Base-by-base conservation (phyloP, 2,329 filamentous ascomycete genomes). In the Cyphellophora attinorum region DNA sequence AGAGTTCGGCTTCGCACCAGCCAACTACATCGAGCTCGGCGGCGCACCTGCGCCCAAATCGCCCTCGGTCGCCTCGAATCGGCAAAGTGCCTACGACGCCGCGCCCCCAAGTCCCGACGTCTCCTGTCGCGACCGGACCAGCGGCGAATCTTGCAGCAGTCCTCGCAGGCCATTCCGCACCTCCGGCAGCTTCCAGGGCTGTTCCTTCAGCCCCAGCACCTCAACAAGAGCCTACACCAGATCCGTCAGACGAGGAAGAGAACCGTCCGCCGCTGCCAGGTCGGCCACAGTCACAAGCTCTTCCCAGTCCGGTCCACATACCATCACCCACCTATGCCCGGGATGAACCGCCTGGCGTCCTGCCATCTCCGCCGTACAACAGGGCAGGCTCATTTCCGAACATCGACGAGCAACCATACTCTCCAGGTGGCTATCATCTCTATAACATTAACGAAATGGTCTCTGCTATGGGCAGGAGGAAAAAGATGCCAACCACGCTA, bases 371-470 rank as follows among this genome's bases (percentile, higher is more conserved):
- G 17, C 71, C 73, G 5, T 67, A 70, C 47, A 74, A 69, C 46
- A 54, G 72, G 50, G 59, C 60, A 31, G 47, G 62, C 37, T 44
- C 48, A 19, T 58, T 63, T 34, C 57, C 58, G 11, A 62, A 68
- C 37, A 61, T 68, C 32, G 62, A 71, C 3, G 64, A 67, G 15
- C 47, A 39, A 17, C 47, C 45, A 39, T 54, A 58, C 18, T 79
- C 80, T 2, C 83, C 84, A 4, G 83, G 84, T 12, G 85, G 84
- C 2, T 96, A 88, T 54, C 88, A 93, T 53, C 70, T 96, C 58
- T 96, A 95, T 62, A 95, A 94, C 51, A 88, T 96, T 51, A 93
- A 88, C 55, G 89, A 96, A 61, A 94, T 94, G 82, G 76, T 94
- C 4, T 89, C 86, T n/a, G 77, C 91, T 29, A 88, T 94, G 76